Base-by-base conservation (phyloP, 2,329 filamentous ascomycete genomes). In the Phoma herbarum region DNA sequence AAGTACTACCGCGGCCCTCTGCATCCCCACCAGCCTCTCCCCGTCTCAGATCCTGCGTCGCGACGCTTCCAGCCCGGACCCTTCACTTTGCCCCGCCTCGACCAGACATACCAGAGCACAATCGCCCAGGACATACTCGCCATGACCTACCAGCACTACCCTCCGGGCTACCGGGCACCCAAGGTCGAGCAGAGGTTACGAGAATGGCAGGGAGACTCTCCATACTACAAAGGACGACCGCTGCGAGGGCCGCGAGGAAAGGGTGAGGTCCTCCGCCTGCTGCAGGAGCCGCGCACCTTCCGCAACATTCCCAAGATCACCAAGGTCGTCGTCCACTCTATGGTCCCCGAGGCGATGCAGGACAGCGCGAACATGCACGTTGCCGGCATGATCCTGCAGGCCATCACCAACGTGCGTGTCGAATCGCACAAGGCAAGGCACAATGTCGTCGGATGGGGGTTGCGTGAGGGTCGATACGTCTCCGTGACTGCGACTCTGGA, bases 1-100 rank as follows among this genome's bases (percentile, higher is more conserved):
- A 95, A 94, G 81, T 99, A 93, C 85, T 89, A 97, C 78, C 91
- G 94, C 72, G 95, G 95, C 56, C 93, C 93, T 64, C 84, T 98
- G 23, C 93, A 98, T 76, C 95, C 95, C 49, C 88, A 97, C 72
- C 92, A 97, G 81, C 91, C 92, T 59, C 94, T 92, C n/a, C 85
- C 88, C 37, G 86, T 88, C 50, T 95, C 93, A 62, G 91, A 97
- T 71, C 93, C 93, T 0, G 86, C 90, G 26, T 97, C 95, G 59
- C 90, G 95, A 74, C 84, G 92, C 74, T 99, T 95, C 77, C 84
- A 91, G 25, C 93, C 95, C 0, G 95, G 95, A 0, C 95, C 95
- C 2, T 99, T 98, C 83, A 90, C 89, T 73, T 84, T 91, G 48
- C 91, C 94, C 12, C 90, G 95, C 53, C 85, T 97, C 59, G 88